Base-by-base conservation (phyloP, 139 green algal genomes). In the Coccomyxa sp. region DNA sequence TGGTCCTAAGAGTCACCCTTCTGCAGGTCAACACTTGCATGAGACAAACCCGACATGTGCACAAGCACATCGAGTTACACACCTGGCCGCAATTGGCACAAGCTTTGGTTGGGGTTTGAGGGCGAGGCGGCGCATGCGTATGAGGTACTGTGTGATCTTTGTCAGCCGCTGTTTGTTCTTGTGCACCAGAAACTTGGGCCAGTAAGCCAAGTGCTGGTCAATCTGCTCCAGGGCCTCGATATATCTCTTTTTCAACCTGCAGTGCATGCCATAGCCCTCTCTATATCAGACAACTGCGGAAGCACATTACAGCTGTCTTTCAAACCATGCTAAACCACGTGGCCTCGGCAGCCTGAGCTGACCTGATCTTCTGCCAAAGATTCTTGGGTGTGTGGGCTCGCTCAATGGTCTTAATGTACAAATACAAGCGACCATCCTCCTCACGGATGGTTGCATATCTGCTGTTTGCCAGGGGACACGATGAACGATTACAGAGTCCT, bases 81-180 rank as follows among this genome's bases (percentile, higher is more conserved):
- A 96, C 93, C 92, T 88, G 13, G 91, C 87, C 13, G 93, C 93
- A 83, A 98, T 91, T 16, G 97, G 94, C 27, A 98, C 86, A 10
- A 99, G 88, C 92, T 97, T 97, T 30, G 93, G 92, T 68, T 85
- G 90, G 67, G 88, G 79, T 82, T 93, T 96, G 30, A 95, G 85
- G 81, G 93, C 91, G 68, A 99, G 89, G 86, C 93, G 95, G 58
- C 95, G 92, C 92, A 98, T 97, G 79, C 97, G 93, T 68, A 99
- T 98, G 78, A 99, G 91, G 91, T 98, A 99, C 91, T 99, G 97
- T 76, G 96, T 98, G 89, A 99, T 98, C 89, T 99, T 99, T 28
- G 97, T 99, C 63, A 99, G 89, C n/a, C 97, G 91, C 92, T 99
- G 97, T 92, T 99, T 99, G 93, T 98, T 99, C 90, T 99, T 99